Conservation (phyloP, 345 rosid species). For the Gynandropsis gynandra region DNA sequence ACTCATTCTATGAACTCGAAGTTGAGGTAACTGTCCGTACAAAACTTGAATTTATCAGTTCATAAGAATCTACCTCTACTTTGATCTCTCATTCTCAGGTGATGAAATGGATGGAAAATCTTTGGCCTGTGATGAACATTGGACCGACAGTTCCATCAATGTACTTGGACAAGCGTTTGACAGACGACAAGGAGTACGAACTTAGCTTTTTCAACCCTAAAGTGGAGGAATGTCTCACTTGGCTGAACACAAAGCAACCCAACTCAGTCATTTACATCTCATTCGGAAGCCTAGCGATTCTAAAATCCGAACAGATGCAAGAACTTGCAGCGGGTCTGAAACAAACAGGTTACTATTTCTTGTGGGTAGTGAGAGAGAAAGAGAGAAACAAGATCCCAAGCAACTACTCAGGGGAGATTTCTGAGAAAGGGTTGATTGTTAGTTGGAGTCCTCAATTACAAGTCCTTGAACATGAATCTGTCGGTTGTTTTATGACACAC, state of each 20-base stretch:
- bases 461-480: conserved; percentile 39
- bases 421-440: conserved; percentile 37
- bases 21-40: conserved; percentile 46
- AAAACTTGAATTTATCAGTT: too few relatives aligned
- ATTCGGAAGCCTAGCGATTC: too few relatives aligned
- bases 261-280: too few relatives aligned
- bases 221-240: too few relatives aligned
- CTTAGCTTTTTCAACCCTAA: too few relatives aligned
- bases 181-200: conserved; percentile 42
- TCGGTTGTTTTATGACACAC: conserved; percentile 48
- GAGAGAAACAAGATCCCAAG: conserved; percentile 38
- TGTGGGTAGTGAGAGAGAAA: conserved; percentile 56
- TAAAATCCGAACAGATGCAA: too few relatives aligned
- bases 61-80: neutral
- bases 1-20: conserved; percentile 41
- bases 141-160: conserved; percentile 51
- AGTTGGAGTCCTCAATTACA: conserved; percentile 47
- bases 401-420: conserved; percentile 24
- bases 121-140: conserved; percentile 33
- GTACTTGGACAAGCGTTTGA: conserved; percentile 41
- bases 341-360: conserved; percentile 29
- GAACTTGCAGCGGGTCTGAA: too few relatives aligned
- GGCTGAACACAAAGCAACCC: too few relatives aligned
- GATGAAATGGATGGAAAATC: conserved; percentile 37
- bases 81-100: conserved; percentile 17